Percentiles rank a stretch among this genome's conserved stretches.
These are phyloP conservation scores for Mycena amicta DNA, from an alignment of 768 basidiomycete species.

Conservation along the genomic window DNA sequence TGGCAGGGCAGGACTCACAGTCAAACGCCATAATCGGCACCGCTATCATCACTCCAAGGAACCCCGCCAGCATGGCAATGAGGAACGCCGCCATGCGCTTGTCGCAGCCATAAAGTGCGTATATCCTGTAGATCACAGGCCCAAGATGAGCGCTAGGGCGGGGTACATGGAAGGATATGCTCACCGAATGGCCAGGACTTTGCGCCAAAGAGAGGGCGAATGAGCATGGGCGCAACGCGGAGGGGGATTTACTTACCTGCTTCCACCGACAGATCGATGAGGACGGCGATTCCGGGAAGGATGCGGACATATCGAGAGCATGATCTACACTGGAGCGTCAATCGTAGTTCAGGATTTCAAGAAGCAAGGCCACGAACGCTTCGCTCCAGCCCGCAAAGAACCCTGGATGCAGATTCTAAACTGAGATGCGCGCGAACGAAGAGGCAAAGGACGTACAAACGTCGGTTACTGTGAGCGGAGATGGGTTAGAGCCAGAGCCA, in stretches of 20 bases:
- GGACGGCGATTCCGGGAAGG: slow-evolving; percentile 20
- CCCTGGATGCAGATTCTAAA: no score
- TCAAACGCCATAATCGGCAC: slow-evolving; percentile 21
- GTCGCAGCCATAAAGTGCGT: slow-evolving; percentile 15
- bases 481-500: neutral
- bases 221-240: no score
- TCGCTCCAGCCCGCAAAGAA: slow-evolving; percentile 21
- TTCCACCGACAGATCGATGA: slow-evolving; percentile 20
- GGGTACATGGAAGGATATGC: neutral
- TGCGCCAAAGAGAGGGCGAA: neutral
- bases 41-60: slow-evolving; percentile 23
- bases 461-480: slow-evolving; percentile 20
- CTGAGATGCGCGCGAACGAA: no score
- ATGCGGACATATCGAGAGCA: slow-evolving; percentile 17
- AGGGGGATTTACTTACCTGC: slow-evolving; percentile 6
- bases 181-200: slow-evolving; percentile 21
- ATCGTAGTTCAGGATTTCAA: neutral
- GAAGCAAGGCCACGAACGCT: slow-evolving; percentile 8
- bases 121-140: neutral
- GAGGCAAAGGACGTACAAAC: slow-evolving; percentile 6
- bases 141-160: neutral
- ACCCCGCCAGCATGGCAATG: slow-evolving; percentile 7
- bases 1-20: slow-evolving; percentile 2
- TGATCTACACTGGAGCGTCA: neutral
- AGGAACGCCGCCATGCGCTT: slow-evolving; percentile 11